These are phyloP conservation scores for Mastigamoeba balamuthi DNA, from an alignment of 78 protist species.

Conservation along the genomic window DNA sequence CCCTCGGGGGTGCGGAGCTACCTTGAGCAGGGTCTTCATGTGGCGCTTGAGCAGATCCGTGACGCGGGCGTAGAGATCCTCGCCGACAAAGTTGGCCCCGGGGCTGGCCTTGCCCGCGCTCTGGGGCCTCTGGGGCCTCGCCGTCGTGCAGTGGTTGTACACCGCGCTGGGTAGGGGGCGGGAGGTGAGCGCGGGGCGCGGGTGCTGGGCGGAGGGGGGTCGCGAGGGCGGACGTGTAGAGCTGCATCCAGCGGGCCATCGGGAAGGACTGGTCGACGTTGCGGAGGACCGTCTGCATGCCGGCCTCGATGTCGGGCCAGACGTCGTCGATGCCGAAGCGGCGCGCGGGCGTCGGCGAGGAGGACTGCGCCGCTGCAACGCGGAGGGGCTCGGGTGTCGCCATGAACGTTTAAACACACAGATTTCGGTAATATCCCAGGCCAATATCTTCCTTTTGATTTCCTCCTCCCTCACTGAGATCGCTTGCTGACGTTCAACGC, in stretches of 20 bases:
- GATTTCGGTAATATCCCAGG: too few species aligned
- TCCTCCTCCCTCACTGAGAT: too few species aligned
- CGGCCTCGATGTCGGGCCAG: slow-evolving; percentile 53
- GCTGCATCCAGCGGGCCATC: slow-evolving; percentile 35
- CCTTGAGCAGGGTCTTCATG: slow-evolving; percentile 38
- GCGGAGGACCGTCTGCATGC: slow-evolving; percentile 22
- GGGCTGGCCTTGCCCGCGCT: slow-evolving; percentile 12
- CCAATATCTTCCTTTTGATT: too few species aligned
- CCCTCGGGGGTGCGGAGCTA: background rate
- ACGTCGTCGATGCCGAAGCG: slow-evolving; percentile 53
- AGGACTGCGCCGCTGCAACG: too few species aligned
- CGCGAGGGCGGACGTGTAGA: slow-evolving; percentile 44
- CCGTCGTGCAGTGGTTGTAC: slow-evolving; percentile 56
- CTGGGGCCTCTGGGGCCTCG: slow-evolving; percentile 26
- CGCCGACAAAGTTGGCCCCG: slow-evolving; percentile 63
- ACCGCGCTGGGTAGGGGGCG: slow-evolving; percentile 15
- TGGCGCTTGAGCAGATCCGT: slow-evolving; percentile 19
- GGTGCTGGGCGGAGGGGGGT: background rate
- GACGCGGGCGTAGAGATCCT: slow-evolving; percentile 40
- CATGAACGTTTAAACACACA: too few species aligned
- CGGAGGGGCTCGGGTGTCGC: too few species aligned
- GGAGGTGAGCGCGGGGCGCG: background rate
- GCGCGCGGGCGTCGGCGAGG: too few species aligned
- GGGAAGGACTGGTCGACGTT: slow-evolving; percentile 30
- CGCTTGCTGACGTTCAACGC: too few species aligned